Evolutionary conservation across 164 flowering plant genomes (phyloP), one percentile per base, ranked within the genome.

Genomic region (Vitis riparia): DNA sequence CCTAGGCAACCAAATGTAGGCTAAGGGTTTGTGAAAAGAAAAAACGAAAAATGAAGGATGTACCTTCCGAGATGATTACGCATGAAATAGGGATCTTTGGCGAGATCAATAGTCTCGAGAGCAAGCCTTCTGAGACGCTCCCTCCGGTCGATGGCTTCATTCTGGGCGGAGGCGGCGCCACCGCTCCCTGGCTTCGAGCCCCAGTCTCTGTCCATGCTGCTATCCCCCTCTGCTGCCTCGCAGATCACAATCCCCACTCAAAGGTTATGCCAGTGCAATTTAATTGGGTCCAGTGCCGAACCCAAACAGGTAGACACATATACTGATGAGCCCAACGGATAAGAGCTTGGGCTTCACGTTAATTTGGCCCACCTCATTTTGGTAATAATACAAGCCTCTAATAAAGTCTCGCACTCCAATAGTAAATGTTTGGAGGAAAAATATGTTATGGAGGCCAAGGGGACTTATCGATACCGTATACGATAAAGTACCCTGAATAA

Each of bases 111-210:
- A 63, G 99, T 94, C 72, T 94, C 99, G 32, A 94, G 89, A 47
- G 99, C 99, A 1, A 94, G 91, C 19, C 98, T 68, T 11, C 98
- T 85, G 66, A 94, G 87, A 9, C 99, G 88, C 79, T 94, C 98
- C 13, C 99, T 82, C 44, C 99, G 87, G 81, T 94, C 99, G 67
- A 94, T 89, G 69, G 99, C 99, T 74, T 92, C 99, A 57, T 89
- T 92, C 79, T 94, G 99, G 16, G 97, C 97, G 37, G 96, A 74
- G 79, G 99, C 98, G 23, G 99, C 97, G 75, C 99, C 99, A 29
- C 97, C 98, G 77, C 97, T 82, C 5, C 99, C 99, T 0, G 99
- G 96, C 86, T 95, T 95, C 76, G 99, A 89, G 3, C 99, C 98
- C 98, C 98, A 95, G 3, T 95, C 99, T 73, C 99, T 77, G 62